These are phyloP conservation scores for Chlorencoelia australis DNA, from an alignment of 2,329 filamentous ascomycete species.

Conservation along the genomic window DNA sequence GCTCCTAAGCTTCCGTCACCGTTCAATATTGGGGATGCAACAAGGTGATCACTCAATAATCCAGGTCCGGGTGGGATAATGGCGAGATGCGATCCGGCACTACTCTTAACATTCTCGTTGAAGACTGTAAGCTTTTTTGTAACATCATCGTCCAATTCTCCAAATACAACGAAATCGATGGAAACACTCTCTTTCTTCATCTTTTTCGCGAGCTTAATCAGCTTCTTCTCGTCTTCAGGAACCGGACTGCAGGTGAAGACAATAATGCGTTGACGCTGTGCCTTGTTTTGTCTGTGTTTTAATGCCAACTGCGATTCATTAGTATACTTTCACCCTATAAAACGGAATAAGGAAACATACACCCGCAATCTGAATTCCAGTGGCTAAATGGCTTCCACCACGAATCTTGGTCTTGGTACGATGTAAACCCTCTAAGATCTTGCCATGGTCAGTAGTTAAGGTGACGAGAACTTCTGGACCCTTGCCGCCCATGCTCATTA, in stretches of 20 bases:
- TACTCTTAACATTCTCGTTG: slow-evolving; percentile 84
- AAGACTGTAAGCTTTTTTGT: slow-evolving; percentile 90
- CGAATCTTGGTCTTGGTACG: slow-evolving; percentile 85
- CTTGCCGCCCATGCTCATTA: slow-evolving; percentile 98
- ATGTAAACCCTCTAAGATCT: slow-evolving; percentile 86
- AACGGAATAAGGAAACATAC: slow-evolving; percentile 43
- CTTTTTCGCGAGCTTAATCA: slow-evolving; percentile 86
- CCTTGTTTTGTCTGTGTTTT: slow-evolving; percentile 97
- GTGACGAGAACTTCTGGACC: slow-evolving; percentile 97
- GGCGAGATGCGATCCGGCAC: slow-evolving; percentile 83
- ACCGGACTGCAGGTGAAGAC: slow-evolving; percentile 94
- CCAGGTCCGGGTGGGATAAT: slow-evolving; percentile 85
- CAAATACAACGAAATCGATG: slow-evolving; percentile 91
- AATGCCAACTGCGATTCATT: slow-evolving; percentile 82
- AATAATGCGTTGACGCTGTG: slow-evolving; percentile 91
- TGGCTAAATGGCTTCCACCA: slow-evolving; percentile 78
- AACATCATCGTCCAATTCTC: slow-evolving; percentile 82
- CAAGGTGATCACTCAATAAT: slow-evolving; percentile 83
- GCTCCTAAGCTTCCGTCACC: slow-evolving; percentile 60
- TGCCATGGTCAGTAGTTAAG: slow-evolving; percentile 90
- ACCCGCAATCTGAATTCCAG: slow-evolving; percentile 87
- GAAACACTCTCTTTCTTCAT: slow-evolving; percentile 98
- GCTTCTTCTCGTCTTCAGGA: slow-evolving; percentile 77
- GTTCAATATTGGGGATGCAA: slow-evolving; percentile 80
- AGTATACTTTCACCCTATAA: slow-evolving; percentile 15